Base-by-base conservation (phyloP, 2,329 filamentous ascomycete genomes). In the Xylaria polymorpha region DNA sequence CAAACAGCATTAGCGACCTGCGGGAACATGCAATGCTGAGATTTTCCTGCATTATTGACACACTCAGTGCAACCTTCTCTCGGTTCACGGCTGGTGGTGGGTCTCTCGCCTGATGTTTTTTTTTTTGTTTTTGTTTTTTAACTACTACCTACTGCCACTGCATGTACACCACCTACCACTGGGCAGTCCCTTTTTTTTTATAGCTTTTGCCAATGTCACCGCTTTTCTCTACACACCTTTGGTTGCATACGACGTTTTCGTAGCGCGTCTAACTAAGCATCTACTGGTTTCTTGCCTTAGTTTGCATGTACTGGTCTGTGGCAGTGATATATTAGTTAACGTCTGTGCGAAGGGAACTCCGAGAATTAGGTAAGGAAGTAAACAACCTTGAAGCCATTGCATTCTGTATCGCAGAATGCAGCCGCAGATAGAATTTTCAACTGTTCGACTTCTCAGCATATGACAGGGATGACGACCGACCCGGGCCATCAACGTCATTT, bases 31-130 rank as follows among this genome's bases (percentile, higher is more conserved):
- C 62, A 61, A 57, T 67, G 64, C 60, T 61, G 35, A 53, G 56
- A 59, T 65, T 67, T 61, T 62, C 15, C 60, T 70, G 68, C 64
- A 67, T 64, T 70, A 69, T 67, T 69, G 64, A 67, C 64, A 67
- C 56, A 44, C 61, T 53, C 4, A 12, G 43, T 67, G 53, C 55
- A 46, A 60, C 46, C 48, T n/a, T n/a, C 37, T 43, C 22, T 64
- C 67, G 58, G 61, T 64, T 70, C 56, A 58, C 56, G 64, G 64
- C 56, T 50, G 59, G 39, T 18, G 55, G 61, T 60, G 58, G 67
- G 57, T 44, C 56, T 46, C 25, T 67, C 50, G 59, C 63, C 59
- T 44, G 53, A 56, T 66, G 6, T 51, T 67, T 57, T 14, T 59
- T 51, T n/a, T n/a, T n/a, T n/a, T n/a, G n/a, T n/a, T n/a, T n/a